Base-by-base conservation (phyloP, 2,329 filamentous ascomycete genomes). In the Venturia pyrina region DNA sequence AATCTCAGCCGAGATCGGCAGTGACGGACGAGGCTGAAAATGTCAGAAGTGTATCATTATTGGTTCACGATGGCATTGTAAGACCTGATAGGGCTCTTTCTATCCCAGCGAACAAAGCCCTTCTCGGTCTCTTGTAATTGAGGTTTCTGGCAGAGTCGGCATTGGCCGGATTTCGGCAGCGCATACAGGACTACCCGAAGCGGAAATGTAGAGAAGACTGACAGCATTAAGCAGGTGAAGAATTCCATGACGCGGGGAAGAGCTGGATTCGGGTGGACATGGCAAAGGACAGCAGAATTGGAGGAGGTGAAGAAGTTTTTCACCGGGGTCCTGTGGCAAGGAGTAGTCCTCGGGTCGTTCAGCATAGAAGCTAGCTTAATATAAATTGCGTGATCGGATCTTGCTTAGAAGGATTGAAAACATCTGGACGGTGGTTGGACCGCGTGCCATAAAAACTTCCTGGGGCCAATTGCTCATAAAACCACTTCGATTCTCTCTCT, bases 321-420 rank as follows among this genome's bases (percentile, higher is more conserved):
- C 32, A 13, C 53, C 32, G 19, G 53, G 53, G 32, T 21, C 5
- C 32, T 37, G 53, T 59, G 53, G 53, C 53, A 50, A 50, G 53
- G 11, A n/a, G 4, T 37, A 19, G 32, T 37, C 6, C 53, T 37
- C 32, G 53, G 53, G 28, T 59, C 28, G 19, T 10, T 53, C 15
- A 21, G 53, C 53, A 15, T 53, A 10, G 21, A 37, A 28, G 53
- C 32, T 37, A 37, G 53, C 17, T 40, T 3, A 17, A 59, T 37
- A 28, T 59, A 32, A 34, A 59, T 59, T 59, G 53, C 53, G 53
- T 59, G 53, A 59, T 59, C 53, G 53, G 32, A 15, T 19, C 3
- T 59, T 59, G 53, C 53, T 59, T 59, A 59, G 53, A 59, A 59
- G 5, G 53, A 59, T 59, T 59, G 53, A 59, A 59, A 59, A 59